phyloP scores from a whole-genome alignment of 768 basidiomycete species.

The Nidula microcarpa region DNA sequence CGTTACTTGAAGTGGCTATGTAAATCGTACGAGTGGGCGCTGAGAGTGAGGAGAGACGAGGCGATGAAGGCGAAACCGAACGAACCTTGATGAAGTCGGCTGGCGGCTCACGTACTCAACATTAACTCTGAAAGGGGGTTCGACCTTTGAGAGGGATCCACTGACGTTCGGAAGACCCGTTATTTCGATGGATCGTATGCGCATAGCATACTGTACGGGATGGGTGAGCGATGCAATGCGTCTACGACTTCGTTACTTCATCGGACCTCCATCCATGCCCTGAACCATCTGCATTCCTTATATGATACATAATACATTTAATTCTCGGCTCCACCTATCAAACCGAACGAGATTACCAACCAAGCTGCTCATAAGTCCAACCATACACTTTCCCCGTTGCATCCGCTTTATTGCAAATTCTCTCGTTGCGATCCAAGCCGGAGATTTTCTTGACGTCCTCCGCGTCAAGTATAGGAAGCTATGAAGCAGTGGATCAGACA shows the following conservation, averaged over 20 bases:
- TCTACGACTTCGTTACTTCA: too few species aligned
- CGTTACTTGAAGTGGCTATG: constrained; percentile 71
- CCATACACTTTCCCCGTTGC: constrained; percentile 30
- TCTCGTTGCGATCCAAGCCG: constrained; percentile 36
- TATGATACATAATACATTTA: not conserved
- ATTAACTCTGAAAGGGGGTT: too few species aligned
- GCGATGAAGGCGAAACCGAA: constrained; percentile 25
- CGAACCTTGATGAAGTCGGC: too few species aligned
- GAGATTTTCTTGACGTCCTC: constrained; percentile 44
- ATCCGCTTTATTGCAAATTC: constrained; percentile 34
- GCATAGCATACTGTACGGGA: too few species aligned
- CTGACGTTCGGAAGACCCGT: too few species aligned
- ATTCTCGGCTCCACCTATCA: not conserved
- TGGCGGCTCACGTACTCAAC: too few species aligned
- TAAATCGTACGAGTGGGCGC: constrained; percentile 67
- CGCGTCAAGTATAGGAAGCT: constrained; percentile 30
- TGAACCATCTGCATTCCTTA: not conserved
- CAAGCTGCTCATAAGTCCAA: constrained; percentile 33
- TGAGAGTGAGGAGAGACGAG: constrained; percentile 58
- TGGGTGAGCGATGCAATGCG: too few species aligned
- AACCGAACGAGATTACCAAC: constrained; percentile 19
- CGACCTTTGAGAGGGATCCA: too few species aligned
- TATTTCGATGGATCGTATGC: too few species aligned
- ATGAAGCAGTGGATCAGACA: constrained; percentile 1
- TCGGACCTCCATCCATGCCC: too few species aligned